Percentiles rank a stretch among this genome's conserved stretches.
phyloP scores from a whole-genome alignment of 1,139 yeast species.

The Lodderomyces metapsilosis region DNA sequence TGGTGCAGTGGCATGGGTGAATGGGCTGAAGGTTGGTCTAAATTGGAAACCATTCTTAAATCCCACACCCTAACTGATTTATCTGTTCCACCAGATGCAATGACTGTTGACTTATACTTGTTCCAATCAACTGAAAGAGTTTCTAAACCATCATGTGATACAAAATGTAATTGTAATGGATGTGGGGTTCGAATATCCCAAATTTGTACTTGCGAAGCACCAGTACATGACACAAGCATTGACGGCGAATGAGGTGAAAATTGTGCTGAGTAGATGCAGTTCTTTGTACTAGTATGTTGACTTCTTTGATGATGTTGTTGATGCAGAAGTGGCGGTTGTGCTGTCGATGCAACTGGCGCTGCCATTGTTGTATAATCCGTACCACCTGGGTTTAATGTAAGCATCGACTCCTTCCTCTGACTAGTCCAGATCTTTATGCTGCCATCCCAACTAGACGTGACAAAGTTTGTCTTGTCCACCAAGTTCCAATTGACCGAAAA shows the following conservation, averaged over 20 bases:
- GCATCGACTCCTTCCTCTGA: slow-evolving; percentile 52
- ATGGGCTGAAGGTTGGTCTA: slow-evolving; percentile 38
- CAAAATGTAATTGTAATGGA: slow-evolving; percentile 58
- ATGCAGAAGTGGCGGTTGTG: slow-evolving; percentile 36
- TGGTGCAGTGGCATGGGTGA: slow-evolving; percentile 44
- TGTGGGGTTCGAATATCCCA: slow-evolving; percentile 81
- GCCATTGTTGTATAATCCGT: slow-evolving; percentile 30
- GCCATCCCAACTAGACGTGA: slow-evolving; percentile 92
- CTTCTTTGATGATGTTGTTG: slow-evolving; percentile 23
- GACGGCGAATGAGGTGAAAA: slow-evolving; percentile 87
- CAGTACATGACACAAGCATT: slow-evolving; percentile 70
- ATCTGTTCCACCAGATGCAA: slow-evolving; percentile 91
- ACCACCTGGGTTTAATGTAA: slow-evolving; percentile 50
- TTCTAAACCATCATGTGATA: slow-evolving; percentile 81
- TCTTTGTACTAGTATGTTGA: slow-evolving; percentile 28
- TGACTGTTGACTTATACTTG: slow-evolving; percentile 73
- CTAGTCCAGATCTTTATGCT: slow-evolving; percentile 75
- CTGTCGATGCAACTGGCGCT: slow-evolving; percentile 22
- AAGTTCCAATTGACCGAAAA: slow-evolving; percentile 85
- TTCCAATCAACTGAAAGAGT: slow-evolving; percentile 84
- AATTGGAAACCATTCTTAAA: slow-evolving; percentile 58
- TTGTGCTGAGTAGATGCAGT: slow-evolving; percentile 74
- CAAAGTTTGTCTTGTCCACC: slow-evolving; percentile 69
- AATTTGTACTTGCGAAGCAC: slow-evolving; percentile 72
- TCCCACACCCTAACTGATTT: slow-evolving; percentile 86